Conservation (phyloP, 148 eudicot genomes). For the Rhododendron ovatum region DNA sequence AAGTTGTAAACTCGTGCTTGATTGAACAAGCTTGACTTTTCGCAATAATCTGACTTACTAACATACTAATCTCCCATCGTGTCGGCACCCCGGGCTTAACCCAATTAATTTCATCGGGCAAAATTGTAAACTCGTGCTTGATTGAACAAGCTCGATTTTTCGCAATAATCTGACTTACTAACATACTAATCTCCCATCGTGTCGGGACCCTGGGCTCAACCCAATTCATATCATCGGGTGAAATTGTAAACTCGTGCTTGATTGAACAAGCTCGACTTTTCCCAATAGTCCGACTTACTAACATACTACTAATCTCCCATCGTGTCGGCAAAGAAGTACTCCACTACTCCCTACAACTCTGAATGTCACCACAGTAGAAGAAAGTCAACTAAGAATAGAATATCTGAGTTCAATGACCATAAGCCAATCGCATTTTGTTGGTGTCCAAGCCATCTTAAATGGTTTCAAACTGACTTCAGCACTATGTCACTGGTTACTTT, state of each 20-base stretch:
- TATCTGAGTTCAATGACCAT: background rate
- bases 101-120: background rate
- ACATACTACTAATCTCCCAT: background rate
- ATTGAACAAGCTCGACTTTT: background rate
- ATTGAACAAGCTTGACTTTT: background rate
- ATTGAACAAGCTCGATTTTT: background rate
- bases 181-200: background rate
- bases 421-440: background rate
- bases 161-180: background rate
- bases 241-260: background rate
- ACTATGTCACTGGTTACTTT: background rate
- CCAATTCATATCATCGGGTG: background rate
- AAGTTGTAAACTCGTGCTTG: background rate
- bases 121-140: background rate
- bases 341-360: too few relatives aligned
- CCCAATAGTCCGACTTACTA: background rate
- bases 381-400: background rate
- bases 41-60: background rate
- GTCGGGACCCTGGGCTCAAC: too few relatives aligned
- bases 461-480: background rate
- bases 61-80: background rate
- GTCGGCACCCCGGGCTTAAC: too few relatives aligned
- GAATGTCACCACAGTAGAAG: background rate
- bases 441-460: background rate
- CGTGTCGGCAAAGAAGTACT: background rate